A percentile compares a stretch with the other conserved stretches of the same genome.
Conservation (phyloP, 2,329 filamentous ascomycete species). For the Fusarium sp. region DNA sequence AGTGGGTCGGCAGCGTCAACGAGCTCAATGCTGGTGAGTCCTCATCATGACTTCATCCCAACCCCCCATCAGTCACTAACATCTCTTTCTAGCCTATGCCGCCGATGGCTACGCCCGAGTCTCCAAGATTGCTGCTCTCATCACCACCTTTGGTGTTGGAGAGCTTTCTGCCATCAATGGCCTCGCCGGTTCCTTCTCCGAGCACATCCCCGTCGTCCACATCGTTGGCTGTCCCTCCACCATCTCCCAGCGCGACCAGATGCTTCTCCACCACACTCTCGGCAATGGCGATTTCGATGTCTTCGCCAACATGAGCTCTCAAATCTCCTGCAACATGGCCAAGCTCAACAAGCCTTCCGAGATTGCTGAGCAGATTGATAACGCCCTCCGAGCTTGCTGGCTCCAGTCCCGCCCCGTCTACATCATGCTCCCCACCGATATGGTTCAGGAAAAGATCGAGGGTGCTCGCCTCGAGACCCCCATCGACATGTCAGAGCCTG, state of each 20-base stretch:
- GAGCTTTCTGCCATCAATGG: slow-evolving; percentile 81
- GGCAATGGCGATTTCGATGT: slow-evolving; percentile 85
- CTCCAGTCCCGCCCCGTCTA: slow-evolving; percentile 83
- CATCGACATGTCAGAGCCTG: slow-evolving; percentile 73
- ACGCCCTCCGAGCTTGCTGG: slow-evolving; percentile 80
- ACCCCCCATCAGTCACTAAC: slow-evolving; percentile 25
- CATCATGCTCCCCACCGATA: slow-evolving; percentile 84
- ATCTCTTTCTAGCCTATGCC: slow-evolving; percentile 68
- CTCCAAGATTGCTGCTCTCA: slow-evolving; percentile 75
- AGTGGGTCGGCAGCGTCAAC: slow-evolving; percentile 77
- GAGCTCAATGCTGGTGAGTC: slow-evolving; percentile 76
- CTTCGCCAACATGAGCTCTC: slow-evolving; percentile 81
- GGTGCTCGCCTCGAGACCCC: slow-evolving; percentile 76
- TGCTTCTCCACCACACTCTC: slow-evolving; percentile 75
- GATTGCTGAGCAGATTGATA: slow-evolving; percentile 81
- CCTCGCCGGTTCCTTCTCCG: slow-evolving; percentile 78
- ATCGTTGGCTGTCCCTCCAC: slow-evolving; percentile 68
- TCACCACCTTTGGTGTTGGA: slow-evolving; percentile 83
- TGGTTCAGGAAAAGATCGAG: slow-evolving; percentile 81
- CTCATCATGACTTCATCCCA: slow-evolving; percentile 27
- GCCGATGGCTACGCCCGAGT: slow-evolving; percentile 84
- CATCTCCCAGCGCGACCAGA: slow-evolving; percentile 59
- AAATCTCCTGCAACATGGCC: slow-evolving; percentile 78
- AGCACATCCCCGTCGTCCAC: slow-evolving; percentile 78
- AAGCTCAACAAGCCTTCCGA: slow-evolving; percentile 77